A percentile compares a stretch with the other conserved stretches of the same genome.
These are phyloP conservation scores for Kwoniella shivajii DNA, from an alignment of 1,284 basidiomycete genomes.

Conservation along the genomic window DNA sequence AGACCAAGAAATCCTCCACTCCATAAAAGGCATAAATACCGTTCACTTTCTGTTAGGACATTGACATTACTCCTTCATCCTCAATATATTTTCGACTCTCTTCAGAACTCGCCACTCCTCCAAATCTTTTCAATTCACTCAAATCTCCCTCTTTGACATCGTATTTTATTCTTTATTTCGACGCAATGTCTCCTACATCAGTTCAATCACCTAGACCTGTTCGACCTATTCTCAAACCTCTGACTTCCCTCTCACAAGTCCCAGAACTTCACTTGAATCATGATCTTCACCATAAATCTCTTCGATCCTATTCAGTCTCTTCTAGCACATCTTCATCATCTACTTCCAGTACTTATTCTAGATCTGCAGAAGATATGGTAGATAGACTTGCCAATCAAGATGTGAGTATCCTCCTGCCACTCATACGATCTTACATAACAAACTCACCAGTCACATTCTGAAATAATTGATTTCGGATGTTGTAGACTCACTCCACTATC, in stretches of 20 bases:
- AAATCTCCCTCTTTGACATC: not conserved
- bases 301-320: constrained; percentile 17
- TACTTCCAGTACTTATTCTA: constrained; percentile 30
- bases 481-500: constrained; percentile 33
- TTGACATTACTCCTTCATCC: not conserved
- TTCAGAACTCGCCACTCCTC: not conserved
- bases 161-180: not conserved
- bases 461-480: not conserved
- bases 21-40: constrained; percentile 3
- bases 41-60: not conserved
- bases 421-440: no score
- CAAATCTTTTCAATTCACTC: not conserved
- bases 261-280: not conserved
- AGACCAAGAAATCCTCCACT: no score
- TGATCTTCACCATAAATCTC: constrained; percentile 19
- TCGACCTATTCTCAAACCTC: constrained; percentile 14
- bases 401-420: no score
- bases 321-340: constrained; percentile 26
- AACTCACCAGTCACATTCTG: no score
- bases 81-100: not conserved
- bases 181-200: constrained; percentile 4
- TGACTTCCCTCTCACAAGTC: constrained; percentile 11
- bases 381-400: constrained; percentile 33
- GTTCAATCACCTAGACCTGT: constrained; percentile 1
- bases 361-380: constrained; percentile 39